phyloP scores from a whole-genome alignment of 1,284 basidiomycete genomes.

The Blastosporella zonata region DNA sequence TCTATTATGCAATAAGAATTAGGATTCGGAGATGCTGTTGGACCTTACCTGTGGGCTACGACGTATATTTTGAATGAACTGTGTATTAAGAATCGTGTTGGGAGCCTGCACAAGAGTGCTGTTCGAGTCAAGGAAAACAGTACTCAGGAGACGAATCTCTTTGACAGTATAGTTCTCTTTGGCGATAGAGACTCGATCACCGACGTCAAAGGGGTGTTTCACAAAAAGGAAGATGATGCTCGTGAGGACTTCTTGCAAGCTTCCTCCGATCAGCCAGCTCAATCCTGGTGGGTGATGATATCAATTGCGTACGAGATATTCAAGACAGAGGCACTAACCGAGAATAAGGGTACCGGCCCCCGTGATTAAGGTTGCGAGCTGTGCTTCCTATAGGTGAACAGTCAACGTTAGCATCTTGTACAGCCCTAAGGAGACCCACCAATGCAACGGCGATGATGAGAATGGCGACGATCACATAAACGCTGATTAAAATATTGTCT shows the following conservation, averaged over 20 bases:
- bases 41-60: constrained; percentile 58
- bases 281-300: constrained; percentile 44
- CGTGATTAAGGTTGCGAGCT: constrained; percentile 72
- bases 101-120: constrained; percentile 64
- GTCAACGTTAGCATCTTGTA: background rate
- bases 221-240: constrained; percentile 88
- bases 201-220: constrained; percentile 87
- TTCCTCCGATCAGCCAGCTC: constrained; percentile 86
- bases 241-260: constrained; percentile 64
- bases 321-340: constrained; percentile 37
- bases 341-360: constrained; percentile 82
- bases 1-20: constrained; percentile 35
- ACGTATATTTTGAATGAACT: constrained; percentile 73
- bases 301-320: constrained; percentile 2
- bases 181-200: constrained; percentile 67
- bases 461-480: constrained; percentile 65
- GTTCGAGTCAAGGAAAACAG: constrained; percentile 67
- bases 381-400: constrained; percentile 49
- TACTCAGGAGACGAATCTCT: constrained; percentile 83
- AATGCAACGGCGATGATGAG: constrained; percentile 76
- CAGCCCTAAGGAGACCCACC: constrained; percentile 34
- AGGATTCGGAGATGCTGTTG: background rate
- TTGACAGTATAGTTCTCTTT: constrained; percentile 75
- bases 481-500: constrained; percentile 70
- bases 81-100: constrained; percentile 63